Conservation (phyloP, 2,329 filamentous ascomycete genomes). For the Sporothrix dimorphospora region DNA sequence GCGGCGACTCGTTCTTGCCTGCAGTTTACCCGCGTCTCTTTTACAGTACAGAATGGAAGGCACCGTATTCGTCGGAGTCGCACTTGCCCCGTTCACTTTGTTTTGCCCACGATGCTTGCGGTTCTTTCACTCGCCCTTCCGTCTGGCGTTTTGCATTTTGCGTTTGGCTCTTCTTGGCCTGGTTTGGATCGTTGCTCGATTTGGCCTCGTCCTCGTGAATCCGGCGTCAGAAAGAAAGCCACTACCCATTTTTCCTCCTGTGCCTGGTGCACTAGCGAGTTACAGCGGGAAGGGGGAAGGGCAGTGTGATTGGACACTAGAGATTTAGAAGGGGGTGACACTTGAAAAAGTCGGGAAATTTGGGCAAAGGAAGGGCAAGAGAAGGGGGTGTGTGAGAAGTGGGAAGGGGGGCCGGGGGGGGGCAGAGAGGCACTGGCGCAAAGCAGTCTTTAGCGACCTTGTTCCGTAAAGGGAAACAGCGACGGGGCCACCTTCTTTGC, state of each 20-base stretch:
- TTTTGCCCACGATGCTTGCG: background rate
- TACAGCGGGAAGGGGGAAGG: conserved; percentile 21
- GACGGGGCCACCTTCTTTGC: conserved; percentile 15
- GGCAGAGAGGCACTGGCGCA: background rate
- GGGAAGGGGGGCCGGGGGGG: background rate
- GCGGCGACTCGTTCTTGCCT: conserved; percentile 15
- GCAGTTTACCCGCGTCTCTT: conserved; percentile 14
- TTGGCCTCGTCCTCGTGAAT: conserved; percentile 14
- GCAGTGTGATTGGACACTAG: conserved; percentile 26
- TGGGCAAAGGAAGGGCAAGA: conserved; percentile 20
- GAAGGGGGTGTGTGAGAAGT: conserved; percentile 3
- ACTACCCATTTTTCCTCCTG: conserved; percentile 19
- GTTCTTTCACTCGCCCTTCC: background rate
- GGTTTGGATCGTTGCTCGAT: conserved; percentile 7
- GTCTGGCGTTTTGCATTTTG: conserved; percentile 12
- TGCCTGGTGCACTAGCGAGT: conserved; percentile 30
- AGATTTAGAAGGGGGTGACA: conserved; percentile 24
- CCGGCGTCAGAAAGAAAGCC: conserved; percentile 27
- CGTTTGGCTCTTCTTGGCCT: conserved; percentile 2
- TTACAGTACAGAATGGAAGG: background rate
- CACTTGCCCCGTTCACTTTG: background rate
- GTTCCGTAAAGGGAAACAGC: conserved; percentile 23
- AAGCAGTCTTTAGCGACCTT: conserved; percentile 26
- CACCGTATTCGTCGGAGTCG: background rate
- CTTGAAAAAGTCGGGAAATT: conserved; percentile 19